Evolutionary conservation across 129 eudicot species (phyloP).

Genomic region (Chrysanthemum makinoi): DNA sequence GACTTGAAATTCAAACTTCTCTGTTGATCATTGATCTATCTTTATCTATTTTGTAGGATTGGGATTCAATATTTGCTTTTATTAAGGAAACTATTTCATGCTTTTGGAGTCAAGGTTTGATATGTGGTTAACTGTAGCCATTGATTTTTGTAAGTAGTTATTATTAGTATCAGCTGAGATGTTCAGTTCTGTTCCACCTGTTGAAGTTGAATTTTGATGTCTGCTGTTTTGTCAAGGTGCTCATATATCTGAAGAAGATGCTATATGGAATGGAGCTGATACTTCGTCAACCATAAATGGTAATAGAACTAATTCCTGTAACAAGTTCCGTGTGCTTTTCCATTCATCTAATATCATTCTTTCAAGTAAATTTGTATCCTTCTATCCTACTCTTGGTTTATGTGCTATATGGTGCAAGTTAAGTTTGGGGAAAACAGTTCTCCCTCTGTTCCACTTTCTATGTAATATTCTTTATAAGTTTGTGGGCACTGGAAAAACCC

Average conservation of each 20-base stretch:
- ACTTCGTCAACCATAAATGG: constrained; percentile 36
- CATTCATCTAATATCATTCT: not conserved
- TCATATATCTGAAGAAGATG: constrained; percentile 31
- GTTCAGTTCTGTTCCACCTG: constrained; percentile 9
- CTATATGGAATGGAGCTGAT: constrained; percentile 31
- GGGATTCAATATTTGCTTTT: constrained; percentile 61
- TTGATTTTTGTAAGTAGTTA: constrained; percentile 12
- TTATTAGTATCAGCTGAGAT: constrained; percentile 12
- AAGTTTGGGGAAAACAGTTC: not conserved
- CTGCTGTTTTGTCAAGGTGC: constrained; percentile 21
- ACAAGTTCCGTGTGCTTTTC: not conserved
- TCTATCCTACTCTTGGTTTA: not conserved
- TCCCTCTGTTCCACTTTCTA: constrained; percentile 3
- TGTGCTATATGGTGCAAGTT: not conserved
- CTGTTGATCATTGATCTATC: constrained; percentile 18
- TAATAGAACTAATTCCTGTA: constrained; percentile 12
- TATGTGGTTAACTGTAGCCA: constrained; percentile 1
- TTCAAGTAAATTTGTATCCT: not conserved
- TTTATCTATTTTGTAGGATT: constrained; percentile 53
- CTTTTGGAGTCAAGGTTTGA: constrained; percentile 56
- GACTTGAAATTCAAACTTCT: not conserved
- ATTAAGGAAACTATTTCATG: constrained; percentile 53
- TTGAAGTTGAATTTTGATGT: constrained; percentile 19
- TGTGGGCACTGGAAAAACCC: too few relatives aligned
- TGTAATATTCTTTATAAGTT: not conserved